phyloP scores from a whole-genome alignment of 306 rosid genomes.

The Lithocarpus polystachyus region DNA sequence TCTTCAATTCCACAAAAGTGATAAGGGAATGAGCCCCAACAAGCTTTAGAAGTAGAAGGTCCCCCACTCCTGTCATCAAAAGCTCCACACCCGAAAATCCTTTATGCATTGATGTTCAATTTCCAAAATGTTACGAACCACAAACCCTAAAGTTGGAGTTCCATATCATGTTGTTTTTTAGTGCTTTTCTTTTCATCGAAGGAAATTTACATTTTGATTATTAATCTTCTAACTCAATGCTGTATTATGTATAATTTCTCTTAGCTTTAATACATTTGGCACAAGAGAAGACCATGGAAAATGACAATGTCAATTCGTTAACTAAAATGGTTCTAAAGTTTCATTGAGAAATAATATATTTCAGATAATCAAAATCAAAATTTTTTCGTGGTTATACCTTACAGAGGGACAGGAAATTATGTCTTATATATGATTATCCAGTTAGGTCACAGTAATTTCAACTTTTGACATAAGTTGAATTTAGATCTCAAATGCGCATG shows the following conservation, averaged over 20 bases:
- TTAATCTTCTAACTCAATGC: slow-evolving; percentile 29
- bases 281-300: no score
- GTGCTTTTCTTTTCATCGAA: slow-evolving; percentile 44
- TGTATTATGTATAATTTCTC: not conserved
- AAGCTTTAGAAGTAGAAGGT: slow-evolving; percentile 51
- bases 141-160: slow-evolving; percentile 56
- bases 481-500: no score
- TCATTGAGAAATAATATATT: not conserved
- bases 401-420: not conserved
- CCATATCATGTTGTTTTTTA: slow-evolving; percentile 47
- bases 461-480: no score
- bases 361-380: no score
- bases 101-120: slow-evolving; percentile 56
- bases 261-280: not conserved
- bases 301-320: not conserved
- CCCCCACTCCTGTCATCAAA: slow-evolving; percentile 61
- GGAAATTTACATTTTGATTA: slow-evolving; percentile 14
- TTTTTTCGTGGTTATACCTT: not conserved
- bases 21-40: slow-evolving; percentile 27
- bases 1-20: slow-evolving; percentile 51
- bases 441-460: no score
- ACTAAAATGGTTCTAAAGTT: not conserved
- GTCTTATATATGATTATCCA: no score
- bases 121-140: slow-evolving; percentile 61
- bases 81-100: slow-evolving; percentile 50